Percentiles rank a stretch among this genome's conserved stretches.
These are phyloP conservation scores for Zoysia japonica DNA, from an alignment of 176 grass and related monocot genomes.

Conservation along the genomic window DNA sequence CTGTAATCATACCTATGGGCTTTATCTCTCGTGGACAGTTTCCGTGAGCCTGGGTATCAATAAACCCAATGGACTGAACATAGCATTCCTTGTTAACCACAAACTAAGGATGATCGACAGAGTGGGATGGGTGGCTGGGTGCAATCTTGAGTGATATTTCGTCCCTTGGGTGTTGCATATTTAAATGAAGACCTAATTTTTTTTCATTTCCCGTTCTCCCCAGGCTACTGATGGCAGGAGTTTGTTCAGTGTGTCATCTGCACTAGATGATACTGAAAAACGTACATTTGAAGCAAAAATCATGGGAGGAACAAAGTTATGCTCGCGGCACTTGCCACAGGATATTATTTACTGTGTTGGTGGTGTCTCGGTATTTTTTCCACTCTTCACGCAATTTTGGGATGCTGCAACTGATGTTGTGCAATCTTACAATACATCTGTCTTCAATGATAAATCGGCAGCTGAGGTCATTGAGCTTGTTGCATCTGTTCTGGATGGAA, in stretches of 20 bases:
- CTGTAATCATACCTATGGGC: neutral
- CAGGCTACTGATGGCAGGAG: constrained; percentile 76
- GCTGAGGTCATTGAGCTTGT: constrained; percentile 89
- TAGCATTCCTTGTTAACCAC: neutral
- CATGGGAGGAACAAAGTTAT: constrained; percentile 92
- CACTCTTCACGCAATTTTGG: constrained; percentile 85
- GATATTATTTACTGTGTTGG: constrained; percentile 99
- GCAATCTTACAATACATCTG: constrained; percentile 17
- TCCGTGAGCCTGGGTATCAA: neutral
- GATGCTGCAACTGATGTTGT: constrained; percentile 54
- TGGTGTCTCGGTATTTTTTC: constrained; percentile 95
- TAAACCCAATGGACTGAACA: neutral
- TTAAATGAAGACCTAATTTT: neutral
- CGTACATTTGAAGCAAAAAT: constrained; percentile 72
- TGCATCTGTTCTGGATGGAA: constrained; percentile 94
- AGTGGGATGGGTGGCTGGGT: neutral
- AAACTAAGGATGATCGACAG: neutral
- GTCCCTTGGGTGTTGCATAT: neutral
- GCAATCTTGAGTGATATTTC: neutral
- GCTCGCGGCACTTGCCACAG: constrained; percentile 72
- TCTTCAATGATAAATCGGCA: constrained; percentile 55
- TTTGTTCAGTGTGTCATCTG: constrained; percentile 86
- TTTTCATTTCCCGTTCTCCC: constrained; percentile 25
- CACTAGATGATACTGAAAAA: constrained; percentile 72
- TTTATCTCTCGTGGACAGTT: neutral